Evolutionary conservation across 1,139 yeast genomes (phyloP), one percentile per base, ranked within the genome.

Genomic region (Saccharomyces hybrid): DNA sequence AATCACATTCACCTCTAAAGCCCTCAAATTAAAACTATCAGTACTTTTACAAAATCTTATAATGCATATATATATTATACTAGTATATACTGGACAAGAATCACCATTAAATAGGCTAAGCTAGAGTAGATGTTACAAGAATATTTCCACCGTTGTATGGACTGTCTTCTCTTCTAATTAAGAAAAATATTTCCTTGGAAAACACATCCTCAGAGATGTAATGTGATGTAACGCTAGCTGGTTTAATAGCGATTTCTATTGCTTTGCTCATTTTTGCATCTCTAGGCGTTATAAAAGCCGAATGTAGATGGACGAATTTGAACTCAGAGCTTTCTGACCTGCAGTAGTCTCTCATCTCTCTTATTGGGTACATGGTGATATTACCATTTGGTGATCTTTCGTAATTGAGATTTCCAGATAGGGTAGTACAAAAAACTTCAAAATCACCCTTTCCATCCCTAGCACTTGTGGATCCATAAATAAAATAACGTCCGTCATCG

Each of bases 391-490:
- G 11, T 26, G 46, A 23, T 49, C 38, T 50, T 14, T 53, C 56
- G n/a, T 51, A 42, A 11, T 48, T 51, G 9, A 55, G 46, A 48
- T 56, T 57, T 38, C 57, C 61, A 11, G 31, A 48, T 27, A 54
- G 38, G 13, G 48, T 42, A 5, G 57, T 54, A 4, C 59, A 56
- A 48, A 62, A 65, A 11, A 64, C 47, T 46, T 64, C 66, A 49
- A 63, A 61, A 41, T 58, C 62, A 11, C 61, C 61, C 16, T 34
- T 42, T 8, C 57, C 58, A 32, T 50, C 47, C 9, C 49, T 44
- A 5, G 53, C 56, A 5, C 51, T 48, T n/a, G 48, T 51, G 9
- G 58, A 57, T 5, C 70, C 70, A 54, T 66, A 66, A n/a, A 61
- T 41, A 1, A 65, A 27, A 41, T 52, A 59, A 5, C 56, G 53